A percentile compares a stretch with the other conserved stretches of the same genome.
Conservation (phyloP, 768 basidiomycete species). For the Hortiboletus flavorubellus region DNA sequence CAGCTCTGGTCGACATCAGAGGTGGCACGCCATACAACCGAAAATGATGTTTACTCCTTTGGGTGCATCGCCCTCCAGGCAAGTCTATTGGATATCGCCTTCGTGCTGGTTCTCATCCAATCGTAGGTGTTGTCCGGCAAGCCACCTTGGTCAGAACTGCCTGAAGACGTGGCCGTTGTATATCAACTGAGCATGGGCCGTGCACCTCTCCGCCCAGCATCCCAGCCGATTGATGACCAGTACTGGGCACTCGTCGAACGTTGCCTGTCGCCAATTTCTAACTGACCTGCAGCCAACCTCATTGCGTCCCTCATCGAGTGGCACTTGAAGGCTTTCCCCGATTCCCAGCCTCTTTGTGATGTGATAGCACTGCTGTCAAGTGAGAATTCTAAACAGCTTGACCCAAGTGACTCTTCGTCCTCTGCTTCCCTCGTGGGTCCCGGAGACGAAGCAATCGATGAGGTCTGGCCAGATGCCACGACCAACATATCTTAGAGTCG, state of each 20-base stretch:
- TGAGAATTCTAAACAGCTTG: no score
- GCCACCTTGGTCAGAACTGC: neutral
- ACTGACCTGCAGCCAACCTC: neutral
- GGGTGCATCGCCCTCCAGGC: neutral
- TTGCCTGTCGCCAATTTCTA: neutral
- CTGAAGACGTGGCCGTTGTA: neutral
- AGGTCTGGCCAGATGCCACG: no score
- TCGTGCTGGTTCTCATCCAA: neutral
- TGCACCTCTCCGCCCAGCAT: neutral
- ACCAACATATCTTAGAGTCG: neutral
- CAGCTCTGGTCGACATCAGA: neutral
- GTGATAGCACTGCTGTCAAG: no score
- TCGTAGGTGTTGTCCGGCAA: neutral
- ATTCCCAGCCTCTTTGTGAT: neutral
- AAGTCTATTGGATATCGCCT: neutral
- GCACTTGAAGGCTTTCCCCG: neutral
- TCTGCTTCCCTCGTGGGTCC: no score
- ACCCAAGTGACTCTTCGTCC: no score
- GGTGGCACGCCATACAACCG: neutral
- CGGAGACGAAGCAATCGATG: no score
- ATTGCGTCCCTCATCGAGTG: neutral
- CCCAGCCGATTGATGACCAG: neutral
- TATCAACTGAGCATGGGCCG: neutral
- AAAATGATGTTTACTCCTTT: constrained; percentile 3
- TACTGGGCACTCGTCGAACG: neutral